Evolutionary conservation across 176 grass and related monocot genomes (phyloP).

Genomic region (Oryza glaberrima): DNA sequence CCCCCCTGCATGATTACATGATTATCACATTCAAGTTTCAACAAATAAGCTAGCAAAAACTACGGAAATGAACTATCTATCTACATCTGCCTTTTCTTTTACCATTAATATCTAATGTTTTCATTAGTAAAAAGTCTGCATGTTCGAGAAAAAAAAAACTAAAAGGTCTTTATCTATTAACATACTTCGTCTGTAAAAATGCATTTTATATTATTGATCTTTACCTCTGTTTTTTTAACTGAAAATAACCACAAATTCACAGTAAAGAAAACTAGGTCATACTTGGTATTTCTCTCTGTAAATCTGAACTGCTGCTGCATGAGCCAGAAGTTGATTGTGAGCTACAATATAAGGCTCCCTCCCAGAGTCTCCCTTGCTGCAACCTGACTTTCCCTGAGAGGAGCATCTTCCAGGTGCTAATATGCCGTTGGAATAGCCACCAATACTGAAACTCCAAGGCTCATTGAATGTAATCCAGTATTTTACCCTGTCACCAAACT

Average conservation of each 20-base stretch:
- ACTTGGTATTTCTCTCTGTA: slow-evolving; percentile 84
- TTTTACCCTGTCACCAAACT: slow-evolving; percentile 84
- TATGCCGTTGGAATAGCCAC: slow-evolving; percentile 56
- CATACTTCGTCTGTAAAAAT: neutral
- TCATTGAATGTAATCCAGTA: slow-evolving; percentile 92
- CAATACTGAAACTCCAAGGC: slow-evolving; percentile 80
- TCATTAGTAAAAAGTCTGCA: neutral
- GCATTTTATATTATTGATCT: slow-evolving; percentile 23
- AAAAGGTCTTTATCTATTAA: slow-evolving; percentile 5
- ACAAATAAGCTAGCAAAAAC: slow-evolving; percentile 15
- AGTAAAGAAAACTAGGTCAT: neutral
- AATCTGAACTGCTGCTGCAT: slow-evolving; percentile 60
- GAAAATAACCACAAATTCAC: slow-evolving; percentile 8
- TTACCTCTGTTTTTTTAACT: neutral
- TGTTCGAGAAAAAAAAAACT: neutral
- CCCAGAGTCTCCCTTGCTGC: slow-evolving; percentile 68
- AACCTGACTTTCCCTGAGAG: slow-evolving; percentile 28
- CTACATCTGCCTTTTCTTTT: neutral
- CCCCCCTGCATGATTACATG: slow-evolving; percentile 38
- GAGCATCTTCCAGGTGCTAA: slow-evolving; percentile 82
- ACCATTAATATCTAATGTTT: neutral
- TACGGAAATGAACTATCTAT: neutral
- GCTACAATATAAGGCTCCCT: slow-evolving; percentile 75
- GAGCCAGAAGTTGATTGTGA: slow-evolving; percentile 77
- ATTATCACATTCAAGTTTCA: neutral